Evolutionary conservation across 768 basidiomycete species (phyloP).

Genomic region (Psilocybe cubensis): DNA sequence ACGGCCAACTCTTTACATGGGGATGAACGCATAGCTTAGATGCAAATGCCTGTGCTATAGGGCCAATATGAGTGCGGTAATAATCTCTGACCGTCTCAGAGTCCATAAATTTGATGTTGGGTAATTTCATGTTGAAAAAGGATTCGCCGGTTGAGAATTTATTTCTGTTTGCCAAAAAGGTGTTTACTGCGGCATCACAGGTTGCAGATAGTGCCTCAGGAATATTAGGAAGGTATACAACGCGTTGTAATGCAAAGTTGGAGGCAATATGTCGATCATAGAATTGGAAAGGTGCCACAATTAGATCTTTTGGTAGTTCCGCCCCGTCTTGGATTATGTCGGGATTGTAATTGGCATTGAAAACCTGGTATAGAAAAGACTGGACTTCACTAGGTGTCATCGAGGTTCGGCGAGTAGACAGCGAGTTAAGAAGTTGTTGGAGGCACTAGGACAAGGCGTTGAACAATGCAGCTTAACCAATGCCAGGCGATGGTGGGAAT

Average conservation of each 20-base stretch:
- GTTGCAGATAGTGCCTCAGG: not conserved
- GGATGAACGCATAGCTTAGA: not conserved
- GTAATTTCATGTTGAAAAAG: too few relatives aligned
- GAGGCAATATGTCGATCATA: conserved; percentile 9
- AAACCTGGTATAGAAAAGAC: too few relatives aligned
- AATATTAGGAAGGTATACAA: not conserved
- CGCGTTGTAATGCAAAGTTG: not conserved
- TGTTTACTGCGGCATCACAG: not conserved
- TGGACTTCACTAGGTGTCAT: too few relatives aligned
- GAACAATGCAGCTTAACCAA: too few relatives aligned
- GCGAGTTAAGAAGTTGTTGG: too few relatives aligned
- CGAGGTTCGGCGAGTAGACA: too few relatives aligned
- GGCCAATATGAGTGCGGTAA: not conserved
- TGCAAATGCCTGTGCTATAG: not conserved
- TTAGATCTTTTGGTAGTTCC: too few relatives aligned
- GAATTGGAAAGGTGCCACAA: conserved; percentile 6
- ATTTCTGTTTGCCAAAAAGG: not conserved
- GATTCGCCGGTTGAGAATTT: not conserved
- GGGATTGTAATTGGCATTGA: too few relatives aligned
- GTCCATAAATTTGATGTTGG: not conserved
- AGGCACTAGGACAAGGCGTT: too few relatives aligned
- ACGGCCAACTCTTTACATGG: not conserved
- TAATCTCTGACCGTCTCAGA: not conserved
- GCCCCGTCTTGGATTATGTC: too few relatives aligned
- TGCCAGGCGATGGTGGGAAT: too few relatives aligned